Base-by-base conservation (phyloP, 108 stramenopile genomes). In the Aureococcus anophagefferens region DNA sequence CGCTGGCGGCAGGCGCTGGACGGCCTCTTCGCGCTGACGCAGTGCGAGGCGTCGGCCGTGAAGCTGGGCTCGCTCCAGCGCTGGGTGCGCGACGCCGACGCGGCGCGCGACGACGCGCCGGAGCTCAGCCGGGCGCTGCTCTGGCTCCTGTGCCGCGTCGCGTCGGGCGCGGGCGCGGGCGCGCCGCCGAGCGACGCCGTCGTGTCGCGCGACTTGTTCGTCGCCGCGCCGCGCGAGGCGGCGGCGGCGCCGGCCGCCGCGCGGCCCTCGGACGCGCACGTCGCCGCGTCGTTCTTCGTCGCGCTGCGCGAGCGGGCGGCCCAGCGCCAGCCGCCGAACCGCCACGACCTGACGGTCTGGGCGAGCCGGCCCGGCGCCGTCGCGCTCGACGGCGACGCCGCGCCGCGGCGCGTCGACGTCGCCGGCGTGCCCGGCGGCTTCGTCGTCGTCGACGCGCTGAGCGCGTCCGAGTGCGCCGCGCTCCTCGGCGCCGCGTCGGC, bases 381-480 rank as follows among this genome's bases (percentile, higher is more conserved):
- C 51, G 51, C 25, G 51, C 21, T 59, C 21, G 25, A 16, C 51
- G 51, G 21, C 51, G 51, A 18, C 25, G 51, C 51, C 7, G 25
- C 14, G 7, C 3, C 51, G 51, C 1, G 7, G 51, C 51, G 51
- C 25, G 51, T 25, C 51, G 51, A 59, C 29, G 69, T 70, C 11
- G 82, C 84, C 9, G 74, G 76, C 76, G 69, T 81, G 5, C 76
- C 63, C n/a, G 71, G 75, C 14, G 78, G 75, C 44, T 79, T 79
- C 46, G 33, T 84, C 40, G 40, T 85, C 45, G 64, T 70, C 63
- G 82, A 85, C 76, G 84, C 85, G 5, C 66, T 88, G 18, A 68
- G 79, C 16, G 63, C 46, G 16, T 17, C 30, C 4, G 87, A 88
- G 73, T 88, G 83, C 67, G 68, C 68, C 33, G 74, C 69, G 66